Percentiles rank a stretch among this genome's conserved stretches.
These are phyloP conservation scores for Phytophthora multivora DNA, from an alignment of 352 stramenopile genomes.

Conservation along the genomic window DNA sequence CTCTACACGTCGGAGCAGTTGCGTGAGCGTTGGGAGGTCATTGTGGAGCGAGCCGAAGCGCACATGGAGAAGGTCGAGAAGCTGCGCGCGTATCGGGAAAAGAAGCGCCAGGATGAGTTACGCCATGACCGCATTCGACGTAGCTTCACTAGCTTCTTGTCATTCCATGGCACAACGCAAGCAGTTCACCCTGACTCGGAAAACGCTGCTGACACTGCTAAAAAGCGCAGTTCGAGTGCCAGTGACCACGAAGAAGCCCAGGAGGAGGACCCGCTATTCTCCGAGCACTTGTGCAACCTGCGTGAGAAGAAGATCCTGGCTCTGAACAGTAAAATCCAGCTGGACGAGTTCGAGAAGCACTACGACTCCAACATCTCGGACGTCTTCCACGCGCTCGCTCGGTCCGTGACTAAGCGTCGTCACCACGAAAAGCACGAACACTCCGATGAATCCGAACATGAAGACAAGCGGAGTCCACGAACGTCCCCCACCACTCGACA, in stretches of 20 bases:
- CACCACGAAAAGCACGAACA: conserved; percentile 20
- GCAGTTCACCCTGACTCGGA: conserved; percentile 2
- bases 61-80: conserved; percentile 75
- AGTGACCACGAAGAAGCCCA: background rate
- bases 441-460: conserved; percentile 1
- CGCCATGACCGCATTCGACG: conserved; percentile 33
- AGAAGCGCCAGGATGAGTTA: conserved; percentile 47
- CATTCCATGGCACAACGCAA: conserved; percentile 20
- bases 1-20: conserved; percentile 66
- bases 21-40: conserved; percentile 60
- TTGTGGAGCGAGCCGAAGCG: conserved; percentile 52
- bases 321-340: conserved; percentile 56
- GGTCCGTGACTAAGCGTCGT: conserved; percentile 36
- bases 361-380: conserved; percentile 68
- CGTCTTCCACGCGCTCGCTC: conserved; percentile 54
- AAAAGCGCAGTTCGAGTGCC: background rate
- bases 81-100: conserved; percentile 53
- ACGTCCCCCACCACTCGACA: conserved; percentile 15
- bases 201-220: conserved; percentile 5
- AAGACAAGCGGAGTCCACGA: conserved; percentile 8
- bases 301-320: conserved; percentile 65
- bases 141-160: conserved; percentile 43
- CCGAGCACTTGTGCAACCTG: conserved; percentile 43
- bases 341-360: conserved; percentile 65
- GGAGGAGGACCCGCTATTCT: conserved; percentile 1